Base-by-base conservation (phyloP, 306 rosid species). In the Prunus mira region DNA sequence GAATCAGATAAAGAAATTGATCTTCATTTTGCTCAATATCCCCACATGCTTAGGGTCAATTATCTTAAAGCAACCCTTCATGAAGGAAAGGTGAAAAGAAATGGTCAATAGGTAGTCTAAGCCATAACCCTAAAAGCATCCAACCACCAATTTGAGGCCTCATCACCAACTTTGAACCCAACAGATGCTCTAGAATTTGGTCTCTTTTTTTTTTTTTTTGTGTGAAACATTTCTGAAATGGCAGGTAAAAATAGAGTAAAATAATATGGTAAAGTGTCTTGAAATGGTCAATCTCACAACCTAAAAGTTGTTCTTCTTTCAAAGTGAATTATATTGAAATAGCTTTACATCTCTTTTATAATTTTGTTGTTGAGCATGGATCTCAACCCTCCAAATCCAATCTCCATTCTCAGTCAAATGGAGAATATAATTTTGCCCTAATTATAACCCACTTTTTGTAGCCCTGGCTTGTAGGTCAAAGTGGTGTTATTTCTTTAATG, bases 401-500 rank as follows among this genome's bases (percentile, higher is more conserved):
- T 67, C 71, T 66, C 19, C 5, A 60, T n/a, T 58, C 3, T 72
- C 25, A n/a, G 27, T 25, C 49, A 32, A 71, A 71, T 46, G 65
- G 19, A 71, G n/a, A 22, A 18, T 17, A 61, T 22, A 1, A 38
- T 66, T 15, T 55, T 34, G 12, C 19, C 19, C 20, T 22, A 58
- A 25, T 58, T 58, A 24, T 58, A 22, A 25, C 32, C 18, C 32
- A 60, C 25, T 66, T 66, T 41, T 66, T 64, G 55, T 11, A 34
- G 57, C 54, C 12, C 58, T 7, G 51, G 12, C 32, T 3, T 10
- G 34, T 24, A 25, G 34, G 65, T 60, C 65, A 60, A 60, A 24
- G 34, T 38, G 43, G 43, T 24, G 32, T 60, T 24, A 25, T 63
- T 64, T 52, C 43, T 57, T 49, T 69, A 64, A 71, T 70, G 81